Evolutionary conservation across 2,329 filamentous ascomycete species (phyloP), one percentile per base, ranked within the genome.

Genomic region (Tothia fuscella): DNA sequence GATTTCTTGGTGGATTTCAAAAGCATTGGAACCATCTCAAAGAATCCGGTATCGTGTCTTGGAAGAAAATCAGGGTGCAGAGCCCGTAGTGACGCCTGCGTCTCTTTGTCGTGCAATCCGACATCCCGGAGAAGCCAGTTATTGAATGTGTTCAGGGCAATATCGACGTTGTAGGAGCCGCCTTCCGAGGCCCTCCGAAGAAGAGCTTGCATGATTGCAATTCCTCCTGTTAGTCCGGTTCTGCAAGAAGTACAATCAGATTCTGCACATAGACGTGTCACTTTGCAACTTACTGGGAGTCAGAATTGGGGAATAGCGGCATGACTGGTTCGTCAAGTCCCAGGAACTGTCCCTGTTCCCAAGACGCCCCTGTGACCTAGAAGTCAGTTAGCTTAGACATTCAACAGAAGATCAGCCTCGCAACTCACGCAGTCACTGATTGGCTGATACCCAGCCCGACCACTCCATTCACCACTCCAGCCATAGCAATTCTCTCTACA

Each of bases 271-370:
- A 29, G 26, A 10, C 10, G 26, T 14, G 14, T 29, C 10, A 29
- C 26, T 29, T 10, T 29, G 10, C n/a, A n/a, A n/a, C n/a, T n/a
- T n/a, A n/a, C n/a, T n/a, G n/a, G n/a, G n/a, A 67, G 38, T 67
- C 63, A 2, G 57, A 59, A 39, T 67, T 67, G 1, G 63, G 63
- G 33, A 66, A 64, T 3, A 66, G 50, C 0, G 64, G 62, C 3
- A 64, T 67, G 1, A 67, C 63, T 1, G 64, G 51, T 44, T 66
- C 65, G 29, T 65, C 56, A 25, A 60, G 52, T 0, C 65, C 64
- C 62, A 66, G n/a, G n/a, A n/a, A n/a, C n/a, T n/a, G n/a, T 29
- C 26, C 26, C 13, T 29, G 26, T 14, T 29, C 26, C 26, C 26
- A 29, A 10, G 26, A 29, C 26, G 26, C 26, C 10, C 26, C 26